Evolutionary conservation across 208 protist species (phyloP).

Genomic region (Naegleria fowleri): DNA sequence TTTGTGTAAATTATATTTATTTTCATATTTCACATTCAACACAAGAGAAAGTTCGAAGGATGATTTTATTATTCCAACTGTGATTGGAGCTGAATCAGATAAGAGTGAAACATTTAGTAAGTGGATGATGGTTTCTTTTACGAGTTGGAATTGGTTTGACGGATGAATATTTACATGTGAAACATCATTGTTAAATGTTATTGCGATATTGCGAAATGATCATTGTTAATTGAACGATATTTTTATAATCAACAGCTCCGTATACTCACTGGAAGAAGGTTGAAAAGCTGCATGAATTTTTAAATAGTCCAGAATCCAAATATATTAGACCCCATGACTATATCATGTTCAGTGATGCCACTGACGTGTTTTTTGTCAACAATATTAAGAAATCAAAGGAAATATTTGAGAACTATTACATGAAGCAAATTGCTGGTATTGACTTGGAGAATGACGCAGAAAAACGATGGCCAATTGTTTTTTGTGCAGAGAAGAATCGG

Average conservation of each 20-base stretch:
- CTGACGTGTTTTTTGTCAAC: neutral
- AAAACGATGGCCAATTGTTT: neutral
- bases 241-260: too few species aligned
- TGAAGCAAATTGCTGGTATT: neutral
- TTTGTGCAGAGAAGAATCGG: neutral
- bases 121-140: neutral
- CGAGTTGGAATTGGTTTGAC: too few species aligned
- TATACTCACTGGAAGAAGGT: neutral
- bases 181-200: too few species aligned
- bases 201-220: too few species aligned
- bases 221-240: too few species aligned
- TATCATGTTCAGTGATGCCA: neutral
- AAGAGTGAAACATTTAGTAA: neutral
- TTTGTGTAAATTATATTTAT: neutral
- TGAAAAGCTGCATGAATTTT: neutral
- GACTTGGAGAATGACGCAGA: neutral
- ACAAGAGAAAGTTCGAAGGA: neutral
- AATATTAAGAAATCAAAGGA: neutral
- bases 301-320: neutral
- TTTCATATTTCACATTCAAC: neutral
- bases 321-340: neutral
- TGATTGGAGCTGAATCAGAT: neutral
- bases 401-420: neutral
- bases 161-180: too few species aligned
- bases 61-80: neutral